Evolutionary conservation across 1,284 basidiomycete species (phyloP).

Genomic region (Ceratorhiza oryzae-sativae): DNA sequence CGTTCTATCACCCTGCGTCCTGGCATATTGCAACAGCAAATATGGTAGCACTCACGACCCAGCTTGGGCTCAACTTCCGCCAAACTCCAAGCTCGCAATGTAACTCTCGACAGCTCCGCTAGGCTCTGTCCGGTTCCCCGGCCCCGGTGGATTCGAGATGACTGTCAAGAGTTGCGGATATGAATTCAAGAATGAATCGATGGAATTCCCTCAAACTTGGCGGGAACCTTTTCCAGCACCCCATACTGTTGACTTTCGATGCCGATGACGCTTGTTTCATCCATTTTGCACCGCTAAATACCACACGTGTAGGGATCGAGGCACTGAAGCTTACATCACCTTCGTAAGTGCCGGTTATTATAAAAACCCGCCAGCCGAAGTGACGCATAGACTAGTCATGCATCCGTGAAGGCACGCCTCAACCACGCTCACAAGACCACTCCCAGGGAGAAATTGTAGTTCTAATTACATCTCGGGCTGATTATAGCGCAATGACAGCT

Average conservation of each 20-base stretch:
- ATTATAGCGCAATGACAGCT: too few species aligned
- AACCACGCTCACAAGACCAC: background rate
- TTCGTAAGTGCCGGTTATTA: background rate
- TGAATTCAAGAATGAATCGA: too few species aligned
- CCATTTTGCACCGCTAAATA: background rate
- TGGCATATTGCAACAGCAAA: too few species aligned
- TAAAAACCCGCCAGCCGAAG: background rate
- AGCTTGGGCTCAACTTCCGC: too few species aligned
- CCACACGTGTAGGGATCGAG: background rate
- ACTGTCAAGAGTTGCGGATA: too few species aligned
- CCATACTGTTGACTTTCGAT: background rate
- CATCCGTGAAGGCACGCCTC: background rate
- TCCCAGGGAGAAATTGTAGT: background rate
- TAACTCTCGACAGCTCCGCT: background rate
- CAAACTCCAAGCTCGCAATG: background rate
- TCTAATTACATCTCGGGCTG: background rate
- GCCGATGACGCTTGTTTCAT: background rate
- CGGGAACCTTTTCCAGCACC: too few species aligned
- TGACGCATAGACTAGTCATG: background rate
- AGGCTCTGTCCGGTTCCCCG: background rate
- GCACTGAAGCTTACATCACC: background rate
- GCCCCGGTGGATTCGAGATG: background rate
- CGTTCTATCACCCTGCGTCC: too few species aligned
- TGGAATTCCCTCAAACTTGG: too few species aligned
- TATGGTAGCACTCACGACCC: too few species aligned